Evolutionary conservation across 805 yeast genomes (phyloP).

Genomic region (Candida sonorensis): DNA sequence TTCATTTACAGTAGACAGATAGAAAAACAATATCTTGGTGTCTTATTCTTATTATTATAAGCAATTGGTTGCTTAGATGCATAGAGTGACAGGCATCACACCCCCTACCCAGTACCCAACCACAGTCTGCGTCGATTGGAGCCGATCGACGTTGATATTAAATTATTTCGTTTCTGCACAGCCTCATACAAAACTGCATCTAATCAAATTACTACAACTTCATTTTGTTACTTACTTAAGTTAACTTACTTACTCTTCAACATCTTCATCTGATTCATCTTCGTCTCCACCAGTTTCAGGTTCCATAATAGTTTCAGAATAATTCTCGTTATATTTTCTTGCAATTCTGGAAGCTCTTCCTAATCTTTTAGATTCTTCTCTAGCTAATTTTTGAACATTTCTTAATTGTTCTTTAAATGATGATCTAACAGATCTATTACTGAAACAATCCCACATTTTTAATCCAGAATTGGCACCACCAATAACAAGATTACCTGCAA

Average conservation of each 20-base stretch:
- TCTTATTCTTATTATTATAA: too few species aligned
- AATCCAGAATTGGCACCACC: conserved; percentile 85
- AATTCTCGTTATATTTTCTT: conserved; percentile 52
- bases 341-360: conserved; percentile 71
- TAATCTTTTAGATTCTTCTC: conserved; percentile 42
- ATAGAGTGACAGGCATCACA: too few species aligned
- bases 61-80: too few species aligned
- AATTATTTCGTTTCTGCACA: too few species aligned
- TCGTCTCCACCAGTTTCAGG: conserved; percentile 62
- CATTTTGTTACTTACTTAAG: too few species aligned
- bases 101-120: too few species aligned
- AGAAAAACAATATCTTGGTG: too few species aligned
- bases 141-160: too few species aligned
- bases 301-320: conserved; percentile 49
- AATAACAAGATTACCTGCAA: conserved; percentile 70
- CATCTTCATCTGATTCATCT: conserved; percentile 52
- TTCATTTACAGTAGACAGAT: too few species aligned
- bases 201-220: too few species aligned
- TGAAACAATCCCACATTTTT: conserved; percentile 89
- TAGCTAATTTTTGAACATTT: conserved; percentile 48
- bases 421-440: conserved; percentile 70
- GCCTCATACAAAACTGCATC: too few species aligned
- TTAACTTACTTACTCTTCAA: conserved; percentile 29
- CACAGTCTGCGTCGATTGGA: too few species aligned
- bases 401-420: conserved; percentile 56